Percentiles rank a stretch among this genome's conserved stretches.
phyloP scores from a whole-genome alignment of 1,139 yeast genomes.

The Saccharomyces hybrid region DNA sequence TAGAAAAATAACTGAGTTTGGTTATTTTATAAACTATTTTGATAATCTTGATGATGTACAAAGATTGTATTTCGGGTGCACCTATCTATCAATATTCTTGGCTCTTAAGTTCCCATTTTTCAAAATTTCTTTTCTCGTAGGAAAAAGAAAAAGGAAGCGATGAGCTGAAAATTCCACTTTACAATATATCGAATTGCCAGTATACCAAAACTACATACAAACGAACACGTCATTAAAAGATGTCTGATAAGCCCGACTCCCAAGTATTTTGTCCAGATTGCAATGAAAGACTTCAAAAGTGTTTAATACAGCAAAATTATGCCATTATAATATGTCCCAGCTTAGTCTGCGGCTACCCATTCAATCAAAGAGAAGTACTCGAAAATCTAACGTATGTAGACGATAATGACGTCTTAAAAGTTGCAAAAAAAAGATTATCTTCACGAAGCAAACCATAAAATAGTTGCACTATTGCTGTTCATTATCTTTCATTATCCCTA shows the following conservation, averaged over 20 bases:
- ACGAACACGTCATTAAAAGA: not conserved
- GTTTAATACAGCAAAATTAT: slow-evolving; percentile 32
- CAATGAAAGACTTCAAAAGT: slow-evolving; percentile 24
- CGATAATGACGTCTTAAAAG: slow-evolving; percentile 24
- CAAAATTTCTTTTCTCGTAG: not conserved
- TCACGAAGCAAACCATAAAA: not conserved
- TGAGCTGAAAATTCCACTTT: not conserved
- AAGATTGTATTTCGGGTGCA: not conserved
- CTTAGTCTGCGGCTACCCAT: slow-evolving; percentile 33
- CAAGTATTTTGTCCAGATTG: slow-evolving; percentile 29
- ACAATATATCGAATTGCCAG: not conserved
- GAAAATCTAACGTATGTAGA: slow-evolving; percentile 23
- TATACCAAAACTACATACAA: not conserved
- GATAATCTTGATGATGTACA: slow-evolving; percentile 8
- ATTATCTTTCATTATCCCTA: not conserved
- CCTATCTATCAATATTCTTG: not conserved
- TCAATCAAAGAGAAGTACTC: slow-evolving; percentile 32
- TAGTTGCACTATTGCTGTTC: not conserved
- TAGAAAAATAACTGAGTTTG: not conserved
- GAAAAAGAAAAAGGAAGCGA: slow-evolving; percentile 12
- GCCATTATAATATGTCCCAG: slow-evolving; percentile 33
- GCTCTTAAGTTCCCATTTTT: not conserved
- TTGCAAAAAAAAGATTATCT: slow-evolving; percentile 19
- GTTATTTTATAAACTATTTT: slow-evolving; percentile 3
- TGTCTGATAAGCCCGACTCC: not conserved